Evolutionary conservation across 768 basidiomycete genomes (phyloP).

Genomic region (Phaeolepiota aurea): DNA sequence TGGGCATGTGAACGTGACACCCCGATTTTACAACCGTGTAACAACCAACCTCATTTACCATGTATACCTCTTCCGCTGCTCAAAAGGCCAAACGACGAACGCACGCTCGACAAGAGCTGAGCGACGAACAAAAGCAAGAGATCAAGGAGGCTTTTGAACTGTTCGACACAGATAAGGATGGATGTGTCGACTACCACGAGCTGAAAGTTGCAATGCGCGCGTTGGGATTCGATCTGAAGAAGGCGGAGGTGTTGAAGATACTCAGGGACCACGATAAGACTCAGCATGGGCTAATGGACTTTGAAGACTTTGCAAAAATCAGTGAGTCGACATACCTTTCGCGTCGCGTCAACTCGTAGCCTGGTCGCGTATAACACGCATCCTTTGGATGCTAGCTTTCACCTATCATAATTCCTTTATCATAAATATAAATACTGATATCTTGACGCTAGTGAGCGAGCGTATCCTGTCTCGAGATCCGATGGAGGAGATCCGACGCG

Average conservation of each 20-base stretch:
- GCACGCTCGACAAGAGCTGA: conserved; percentile 73
- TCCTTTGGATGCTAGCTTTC: conserved; percentile 3
- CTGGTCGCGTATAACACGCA: conserved; percentile 3
- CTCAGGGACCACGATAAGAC: conserved; percentile 86
- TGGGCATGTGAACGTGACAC: neutral
- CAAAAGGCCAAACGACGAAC: conserved; percentile 70
- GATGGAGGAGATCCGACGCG: conserved; percentile 91
- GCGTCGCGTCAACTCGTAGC: neutral
- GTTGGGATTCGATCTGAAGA: conserved; percentile 95
- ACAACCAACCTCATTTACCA: conserved; percentile 14
- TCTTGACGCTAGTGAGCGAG: conserved; percentile 97
- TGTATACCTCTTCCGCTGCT: conserved; percentile 61
- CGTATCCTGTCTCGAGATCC: conserved; percentile 91
- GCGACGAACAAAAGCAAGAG: conserved; percentile 89
- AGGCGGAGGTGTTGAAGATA: conserved; percentile 94
- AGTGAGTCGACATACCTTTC: conserved; percentile 42
- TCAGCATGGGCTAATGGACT: conserved; percentile 79
- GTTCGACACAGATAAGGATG: conserved; percentile 98
- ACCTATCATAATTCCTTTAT: too few species aligned
- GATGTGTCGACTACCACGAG: conserved; percentile 94
- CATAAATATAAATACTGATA: too few species aligned
- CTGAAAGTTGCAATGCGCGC: conserved; percentile 99
- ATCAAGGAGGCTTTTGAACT: conserved; percentile 99
- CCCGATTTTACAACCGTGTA: neutral
- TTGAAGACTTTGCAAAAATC: conserved; percentile 89